phyloP scores from a whole-genome alignment of 1,284 basidiomycete genomes.

The Heterobasidion annosum region DNA sequence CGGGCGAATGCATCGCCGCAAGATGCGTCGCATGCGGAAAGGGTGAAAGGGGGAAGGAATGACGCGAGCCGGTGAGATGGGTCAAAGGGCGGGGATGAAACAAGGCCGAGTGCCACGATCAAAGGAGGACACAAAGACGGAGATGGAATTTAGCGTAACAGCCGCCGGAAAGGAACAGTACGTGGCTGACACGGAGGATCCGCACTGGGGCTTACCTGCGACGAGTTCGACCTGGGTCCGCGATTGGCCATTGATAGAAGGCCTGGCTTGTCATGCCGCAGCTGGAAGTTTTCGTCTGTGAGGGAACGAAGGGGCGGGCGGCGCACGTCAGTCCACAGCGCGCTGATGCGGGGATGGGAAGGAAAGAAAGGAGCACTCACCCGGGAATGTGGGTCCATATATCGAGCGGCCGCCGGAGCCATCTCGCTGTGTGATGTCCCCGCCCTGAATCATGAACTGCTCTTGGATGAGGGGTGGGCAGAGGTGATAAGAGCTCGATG shows the following conservation, averaged over 20 bases:
- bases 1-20: background rate
- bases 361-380: constrained; percentile 9
- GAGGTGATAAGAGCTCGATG: background rate
- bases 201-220: constrained; percentile 31
- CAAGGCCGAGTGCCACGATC: background rate
- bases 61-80: background rate
- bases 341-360: background rate
- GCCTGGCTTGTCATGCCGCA: constrained; percentile 33
- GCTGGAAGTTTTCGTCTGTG: constrained; percentile 30
- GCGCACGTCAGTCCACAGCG: background rate
- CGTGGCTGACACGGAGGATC: background rate
- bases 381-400: constrained; percentile 19
- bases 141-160: constrained; percentile 12
- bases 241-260: constrained; percentile 55
- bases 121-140: constrained; percentile 15
- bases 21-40: background rate
- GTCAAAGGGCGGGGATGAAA: background rate
- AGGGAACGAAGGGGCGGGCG: background rate
- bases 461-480: background rate
- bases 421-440: constrained; percentile 66
- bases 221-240: constrained; percentile 45
- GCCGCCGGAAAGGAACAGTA: too few relatives aligned
- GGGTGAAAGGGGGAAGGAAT: background rate
- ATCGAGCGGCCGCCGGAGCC: constrained; percentile 61
- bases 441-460: constrained; percentile 85